Evolutionary conservation across 495 filamentous ascomycete genomes (phyloP), one percentile per base, ranked within the genome.

Genomic region (Tetracladium setigerum): DNA sequence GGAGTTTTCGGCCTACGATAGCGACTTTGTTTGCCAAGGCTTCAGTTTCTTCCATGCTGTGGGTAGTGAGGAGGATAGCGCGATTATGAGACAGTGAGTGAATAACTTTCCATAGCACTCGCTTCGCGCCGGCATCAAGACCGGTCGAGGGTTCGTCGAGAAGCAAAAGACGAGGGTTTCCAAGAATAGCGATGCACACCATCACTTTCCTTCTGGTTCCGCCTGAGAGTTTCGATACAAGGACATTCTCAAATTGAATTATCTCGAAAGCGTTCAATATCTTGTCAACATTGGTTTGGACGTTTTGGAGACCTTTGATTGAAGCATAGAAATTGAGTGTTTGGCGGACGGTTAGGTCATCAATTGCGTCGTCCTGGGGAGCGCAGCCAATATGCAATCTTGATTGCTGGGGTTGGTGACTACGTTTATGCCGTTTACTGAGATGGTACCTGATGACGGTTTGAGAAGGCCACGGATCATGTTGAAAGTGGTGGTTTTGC

Each of bases 271-370:
- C 70, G 14, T 59, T 55, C n/a, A 74, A 54, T n/a, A 69, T 59
- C 46, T 70, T 64, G 4, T 44, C 38, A 17, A 79, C 70, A 50
- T 79, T 79, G 53, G 73, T 58, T 6, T 68, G 57, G 6, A 77
- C 62, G 43, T 78, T 60, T 1, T 58, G 50, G 17, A 81, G 70
- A 38, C 77, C 76, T 6, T 75, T 64, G 8, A 74, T 68, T 15
- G 68, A 66, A 12, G 77, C 77, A 50, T 80, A 81, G 62, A 81
- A 80, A 35, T 60, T 59, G 24, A 81, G 62, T 45, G 79, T 75
- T 55, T 81, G 74, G 17, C 64, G 55, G 18, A 73, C 70, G 7
- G 73, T 76, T 73, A 77, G 73, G 39, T 72, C 64, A 61, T 81
- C 77, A 56, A 76, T 77, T 15, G 77, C 77, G 46, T 78, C 76